Evolutionary conservation across 2,329 filamentous ascomycete species (phyloP), one percentile per base, ranked within the genome.

Genomic region (Setomelanomma holmii): DNA sequence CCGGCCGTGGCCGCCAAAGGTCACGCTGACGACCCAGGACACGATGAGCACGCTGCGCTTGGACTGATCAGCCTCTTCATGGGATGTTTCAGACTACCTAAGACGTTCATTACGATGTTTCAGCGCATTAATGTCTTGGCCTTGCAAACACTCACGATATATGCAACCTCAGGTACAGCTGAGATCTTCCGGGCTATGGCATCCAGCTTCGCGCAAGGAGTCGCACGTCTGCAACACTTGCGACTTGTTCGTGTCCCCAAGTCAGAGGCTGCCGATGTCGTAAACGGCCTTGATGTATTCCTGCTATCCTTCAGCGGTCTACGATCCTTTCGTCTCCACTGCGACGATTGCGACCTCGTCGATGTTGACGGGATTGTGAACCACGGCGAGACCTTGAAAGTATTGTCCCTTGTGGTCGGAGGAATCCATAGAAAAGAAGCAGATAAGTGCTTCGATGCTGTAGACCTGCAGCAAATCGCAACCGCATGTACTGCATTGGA

Each of bases 301-400:
- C 30, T 43, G 4, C 12, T 27, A 5, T 38, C 20, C 14, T 49
- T 49, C 40, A 27, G 6, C 39, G 40, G 33, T 4, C 10, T 44
- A 4, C 1, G 24, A n/a, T 22, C 5, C 10, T n/a, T 49, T 8
- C 2, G 33, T 3, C 17, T 51, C 6, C 17, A 40, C 3, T 40
- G 34, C 10, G 11, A 4, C 2, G 19, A 51, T 12, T 35, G 36
- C 16, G 8, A 24, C 19, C 45, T 20, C 36, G n/a, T 51, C 20
- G 36, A 46, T n/a, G 30, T 46, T 11, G 27, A 42, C 10, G 36
- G 27, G 4, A 38, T 51, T 4, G 21, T 41, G 5, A 36, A 42
- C 14, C 49, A 51, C 34, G 49, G 49, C n/a, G 36, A 30, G 6
- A 41, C 42, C 4, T 16, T 51, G 20, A 36, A 27, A 21, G 11